phyloP scores from a whole-genome alignment of 2,329 filamentous ascomycete genomes.

The Claviceps africana region DNA sequence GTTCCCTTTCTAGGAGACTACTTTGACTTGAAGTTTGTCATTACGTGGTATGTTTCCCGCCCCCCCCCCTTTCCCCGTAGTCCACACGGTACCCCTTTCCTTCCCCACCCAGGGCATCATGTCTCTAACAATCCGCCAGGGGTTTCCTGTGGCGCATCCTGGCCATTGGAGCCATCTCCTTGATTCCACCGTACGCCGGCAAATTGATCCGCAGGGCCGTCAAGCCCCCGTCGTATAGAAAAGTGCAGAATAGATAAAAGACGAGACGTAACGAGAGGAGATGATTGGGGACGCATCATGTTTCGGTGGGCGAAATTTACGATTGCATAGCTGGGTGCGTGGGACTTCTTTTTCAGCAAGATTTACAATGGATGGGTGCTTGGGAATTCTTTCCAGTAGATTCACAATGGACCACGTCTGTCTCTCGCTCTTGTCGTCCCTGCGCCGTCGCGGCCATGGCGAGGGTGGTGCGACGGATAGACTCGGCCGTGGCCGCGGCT shows the following conservation, averaged over 20 bases:
- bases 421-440: background rate
- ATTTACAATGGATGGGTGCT: too few relatives aligned
- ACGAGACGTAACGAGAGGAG: background rate
- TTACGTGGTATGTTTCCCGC: slow-evolving; percentile 48
- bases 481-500: background rate
- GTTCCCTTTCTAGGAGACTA: slow-evolving; percentile 82
- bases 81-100: background rate
- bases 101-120: too few relatives aligned
- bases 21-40: slow-evolving; percentile 70
- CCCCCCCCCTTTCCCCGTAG: too few relatives aligned
- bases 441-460: too few relatives aligned
- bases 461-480: too few relatives aligned
- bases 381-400: background rate
- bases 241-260: slow-evolving; percentile 59
- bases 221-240: slow-evolving; percentile 87
- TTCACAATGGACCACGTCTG: background rate
- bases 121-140: slow-evolving; percentile 27
- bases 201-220: slow-evolving; percentile 76
- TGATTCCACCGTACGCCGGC: slow-evolving; percentile 75
- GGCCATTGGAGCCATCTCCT: slow-evolving; percentile 64
- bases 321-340: background rate
- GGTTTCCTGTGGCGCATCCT: slow-evolving; percentile 80
- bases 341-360: background rate
- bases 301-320: background rate
- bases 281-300: slow-evolving; percentile 5